Percentiles rank a stretch among this genome's conserved stretches.
Conservation (phyloP, 192 early-diverging fungal species). For the Diversispora epigaea region DNA sequence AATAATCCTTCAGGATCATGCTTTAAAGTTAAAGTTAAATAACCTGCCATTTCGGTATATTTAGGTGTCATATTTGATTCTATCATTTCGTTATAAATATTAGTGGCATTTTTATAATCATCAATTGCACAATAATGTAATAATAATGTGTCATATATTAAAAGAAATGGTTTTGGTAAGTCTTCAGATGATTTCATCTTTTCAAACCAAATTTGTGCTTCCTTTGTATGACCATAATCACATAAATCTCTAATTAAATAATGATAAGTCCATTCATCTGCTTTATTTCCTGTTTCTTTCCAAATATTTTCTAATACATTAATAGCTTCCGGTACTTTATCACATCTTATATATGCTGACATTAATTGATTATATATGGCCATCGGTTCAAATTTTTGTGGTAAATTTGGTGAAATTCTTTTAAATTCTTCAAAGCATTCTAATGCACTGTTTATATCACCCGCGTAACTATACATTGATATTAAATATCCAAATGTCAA, state of each 20-base stretch:
- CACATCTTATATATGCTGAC: slow-evolving; percentile 8
- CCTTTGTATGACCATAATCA: background rate
- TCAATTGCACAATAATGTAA: slow-evolving; percentile 8
- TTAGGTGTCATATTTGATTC: background rate
- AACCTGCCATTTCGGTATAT: background rate
- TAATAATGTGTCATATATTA: slow-evolving; percentile 9
- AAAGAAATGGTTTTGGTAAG: slow-evolving; percentile 2
- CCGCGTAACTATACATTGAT: slow-evolving; percentile 9
- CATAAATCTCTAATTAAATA: slow-evolving; percentile 19
- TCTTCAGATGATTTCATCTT: background rate
- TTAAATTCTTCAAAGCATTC: slow-evolving; percentile 25
- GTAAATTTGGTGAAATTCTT: background rate
- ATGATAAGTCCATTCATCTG: slow-evolving; percentile 20
- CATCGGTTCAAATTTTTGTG: background rate
- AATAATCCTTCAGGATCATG: background rate
- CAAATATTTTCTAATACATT: slow-evolving; percentile 13
- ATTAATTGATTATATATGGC: slow-evolving; percentile 20
- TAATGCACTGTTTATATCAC: slow-evolving; percentile 19
- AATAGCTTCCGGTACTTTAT: slow-evolving; percentile 3
- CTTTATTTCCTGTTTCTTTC: background rate
- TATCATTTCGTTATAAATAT: slow-evolving; percentile 8
- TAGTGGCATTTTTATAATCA: slow-evolving; percentile 19
- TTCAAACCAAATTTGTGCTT: slow-evolving; percentile 11
- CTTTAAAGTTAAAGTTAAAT: slow-evolving; percentile 3
- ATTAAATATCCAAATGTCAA: slow-evolving; percentile 22